These are phyloP conservation scores for Scutellaria galericulata DNA, from an alignment of 257 asterid genomes.

Conservation along the genomic window DNA sequence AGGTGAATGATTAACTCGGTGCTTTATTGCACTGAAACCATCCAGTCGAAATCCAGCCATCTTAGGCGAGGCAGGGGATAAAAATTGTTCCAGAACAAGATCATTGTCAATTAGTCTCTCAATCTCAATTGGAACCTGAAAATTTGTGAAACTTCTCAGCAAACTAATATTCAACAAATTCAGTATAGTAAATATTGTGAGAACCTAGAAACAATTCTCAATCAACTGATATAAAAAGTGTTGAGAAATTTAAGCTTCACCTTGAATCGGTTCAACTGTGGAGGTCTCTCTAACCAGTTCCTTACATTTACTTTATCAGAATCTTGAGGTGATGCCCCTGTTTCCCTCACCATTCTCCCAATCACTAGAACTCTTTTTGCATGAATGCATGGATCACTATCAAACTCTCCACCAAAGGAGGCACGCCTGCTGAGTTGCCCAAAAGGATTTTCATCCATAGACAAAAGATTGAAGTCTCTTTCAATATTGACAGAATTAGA, in stretches of 20 bases:
- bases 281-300: slow-evolving; percentile 87
- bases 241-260: slow-evolving; percentile 45
- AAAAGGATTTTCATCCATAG: slow-evolving; percentile 91
- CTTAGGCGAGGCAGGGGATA: slow-evolving; percentile 80
- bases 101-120: slow-evolving; percentile 78
- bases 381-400: slow-evolving; percentile 84
- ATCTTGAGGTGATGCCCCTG: slow-evolving; percentile 57
- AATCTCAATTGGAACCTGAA: slow-evolving; percentile 91
- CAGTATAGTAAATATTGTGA: slow-evolving; percentile 31
- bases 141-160: slow-evolving; percentile 30
- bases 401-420: slow-evolving; percentile 80
- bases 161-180: slow-evolving; percentile 9
- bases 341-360: slow-evolving; percentile 68
- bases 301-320: slow-evolving; percentile 72
- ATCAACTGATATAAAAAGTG: slow-evolving; percentile 13
- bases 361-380: slow-evolving; percentile 79
- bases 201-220: slow-evolving; percentile 28
- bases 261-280: slow-evolving; percentile 85
- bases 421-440: slow-evolving; percentile 74
- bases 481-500: slow-evolving; percentile 77
- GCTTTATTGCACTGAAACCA: slow-evolving; percentile 86
- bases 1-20: slow-evolving; percentile 82
- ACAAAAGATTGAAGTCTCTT: slow-evolving; percentile 65
- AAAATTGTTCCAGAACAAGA: slow-evolving; percentile 87
- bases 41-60: slow-evolving; percentile 96